phyloP scores from a whole-genome alignment of 495 filamentous ascomycete species.

The Daldinia concentrica region DNA sequence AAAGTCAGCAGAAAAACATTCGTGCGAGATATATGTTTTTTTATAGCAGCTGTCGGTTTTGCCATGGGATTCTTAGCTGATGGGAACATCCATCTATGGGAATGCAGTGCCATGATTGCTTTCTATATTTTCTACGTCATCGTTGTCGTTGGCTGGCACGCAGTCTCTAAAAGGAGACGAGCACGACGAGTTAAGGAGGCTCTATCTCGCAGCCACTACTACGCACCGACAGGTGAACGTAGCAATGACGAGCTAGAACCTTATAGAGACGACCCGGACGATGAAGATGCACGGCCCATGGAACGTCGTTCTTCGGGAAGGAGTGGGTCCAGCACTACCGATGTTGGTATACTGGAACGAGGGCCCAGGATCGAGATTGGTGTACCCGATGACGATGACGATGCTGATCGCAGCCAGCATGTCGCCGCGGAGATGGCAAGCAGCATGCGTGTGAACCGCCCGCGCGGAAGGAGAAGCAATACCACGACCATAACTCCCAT shows the following conservation, averaged over 20 bases:
- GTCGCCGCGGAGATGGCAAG: slow-evolving; percentile 84
- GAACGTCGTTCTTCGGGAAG: slow-evolving; percentile 49
- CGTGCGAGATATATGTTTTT: slow-evolving; percentile 92
- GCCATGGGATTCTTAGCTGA: slow-evolving; percentile 89
- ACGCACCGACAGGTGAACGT: slow-evolving; percentile 60
- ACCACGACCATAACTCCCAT: slow-evolving; percentile 80
- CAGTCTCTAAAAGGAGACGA: slow-evolving; percentile 72
- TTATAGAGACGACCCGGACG: slow-evolving; percentile 70
- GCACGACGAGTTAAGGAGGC: slow-evolving; percentile 68
- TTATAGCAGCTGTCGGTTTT: slow-evolving; percentile 86
- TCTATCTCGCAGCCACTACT: slow-evolving; percentile 76
- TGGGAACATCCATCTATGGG: slow-evolving; percentile 85
- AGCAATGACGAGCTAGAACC: slow-evolving; percentile 70
- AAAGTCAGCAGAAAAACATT: slow-evolving; percentile 88
- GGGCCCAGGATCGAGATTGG: slow-evolving; percentile 61
- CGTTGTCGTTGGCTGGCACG: slow-evolving; percentile 92
- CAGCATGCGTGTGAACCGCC: slow-evolving; percentile 89
- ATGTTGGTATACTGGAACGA: slow-evolving; percentile 78
- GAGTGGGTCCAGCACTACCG: slow-evolving; percentile 60
- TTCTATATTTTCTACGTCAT: slow-evolving; percentile 93
- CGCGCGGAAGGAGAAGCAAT: slow-evolving; percentile 71
- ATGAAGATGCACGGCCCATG: slow-evolving; percentile 70
- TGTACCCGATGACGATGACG: slow-evolving; percentile 67
- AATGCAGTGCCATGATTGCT: slow-evolving; percentile 87
- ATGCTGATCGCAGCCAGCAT: slow-evolving; percentile 77